Evolutionary conservation across 352 stramenopile species (phyloP).

Genomic region (Peronospora destructor): DNA sequence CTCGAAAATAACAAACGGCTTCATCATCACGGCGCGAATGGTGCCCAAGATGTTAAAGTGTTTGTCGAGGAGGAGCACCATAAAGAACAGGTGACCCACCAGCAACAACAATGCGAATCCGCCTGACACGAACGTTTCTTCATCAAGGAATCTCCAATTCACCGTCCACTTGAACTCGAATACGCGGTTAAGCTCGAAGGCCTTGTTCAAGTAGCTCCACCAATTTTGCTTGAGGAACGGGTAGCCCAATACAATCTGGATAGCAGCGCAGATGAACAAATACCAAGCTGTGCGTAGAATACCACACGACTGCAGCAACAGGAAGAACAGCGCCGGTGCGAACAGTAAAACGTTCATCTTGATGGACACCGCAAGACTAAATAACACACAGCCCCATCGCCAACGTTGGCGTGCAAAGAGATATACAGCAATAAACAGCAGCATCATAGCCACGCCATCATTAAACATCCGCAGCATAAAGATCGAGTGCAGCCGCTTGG

Average conservation of each 20-base stretch:
- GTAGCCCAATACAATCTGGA: constrained; percentile 86
- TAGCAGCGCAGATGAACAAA: constrained; percentile 87
- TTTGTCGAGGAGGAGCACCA: constrained; percentile 75
- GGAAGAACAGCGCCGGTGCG: constrained; percentile 92
- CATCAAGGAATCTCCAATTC: constrained; percentile 92
- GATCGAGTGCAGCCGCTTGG: constrained; percentile 96
- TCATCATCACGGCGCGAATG: constrained; percentile 57
- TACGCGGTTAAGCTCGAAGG: constrained; percentile 96
- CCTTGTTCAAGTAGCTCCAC: constrained; percentile 91
- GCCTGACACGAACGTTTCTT: constrained; percentile 72
- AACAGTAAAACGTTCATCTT: constrained; percentile 99
- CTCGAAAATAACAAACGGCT: constrained; percentile 68
- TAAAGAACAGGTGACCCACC: constrained; percentile 53
- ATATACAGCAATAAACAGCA: constrained; percentile 92
- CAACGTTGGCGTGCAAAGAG: constrained; percentile 77
- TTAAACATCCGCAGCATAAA: constrained; percentile 99
- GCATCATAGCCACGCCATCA: constrained; percentile 93
- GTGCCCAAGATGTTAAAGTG: constrained; percentile 77
- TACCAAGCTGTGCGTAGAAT: constrained; percentile 75
- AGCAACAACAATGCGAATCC: constrained; percentile 56
- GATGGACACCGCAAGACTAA: constrained; percentile 94
- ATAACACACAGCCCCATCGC: constrained; percentile 88
- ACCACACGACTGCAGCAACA: constrained; percentile 90
- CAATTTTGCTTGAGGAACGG: constrained; percentile 95
- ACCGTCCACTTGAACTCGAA: constrained; percentile 99